Conservation (phyloP, 768 basidiomycete genomes). For the Clitopilus hobsonii region DNA sequence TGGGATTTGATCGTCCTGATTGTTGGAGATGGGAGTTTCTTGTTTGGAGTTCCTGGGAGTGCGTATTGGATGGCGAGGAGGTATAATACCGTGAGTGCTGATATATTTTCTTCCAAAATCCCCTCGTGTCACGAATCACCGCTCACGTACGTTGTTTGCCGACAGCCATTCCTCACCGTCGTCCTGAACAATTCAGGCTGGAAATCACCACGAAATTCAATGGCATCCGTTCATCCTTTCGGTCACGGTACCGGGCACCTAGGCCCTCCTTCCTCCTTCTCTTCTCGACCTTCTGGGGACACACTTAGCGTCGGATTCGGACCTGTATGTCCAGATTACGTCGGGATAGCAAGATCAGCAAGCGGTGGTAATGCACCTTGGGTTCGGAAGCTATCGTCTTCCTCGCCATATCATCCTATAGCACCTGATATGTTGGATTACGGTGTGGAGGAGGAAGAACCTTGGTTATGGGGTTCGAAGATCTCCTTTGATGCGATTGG, state of each 20-base stretch:
- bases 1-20: slow-evolving; percentile 55
- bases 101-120: background rate
- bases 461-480: slow-evolving; percentile 53
- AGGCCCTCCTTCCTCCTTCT: too few relatives aligned
- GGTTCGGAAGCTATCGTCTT: too few relatives aligned
- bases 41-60: slow-evolving; percentile 63
- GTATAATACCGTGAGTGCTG: slow-evolving; percentile 53
- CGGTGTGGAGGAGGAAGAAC: background rate
- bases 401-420: too few relatives aligned
- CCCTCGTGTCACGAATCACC: background rate
- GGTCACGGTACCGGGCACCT: slow-evolving; percentile 43
- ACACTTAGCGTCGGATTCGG: slow-evolving; percentile 63
- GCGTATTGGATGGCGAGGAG: slow-evolving; percentile 71
- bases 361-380: slow-evolving; percentile 48
- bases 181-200: slow-evolving; percentile 72
- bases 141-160: background rate
- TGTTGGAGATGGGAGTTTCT: slow-evolving; percentile 66
- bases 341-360: slow-evolving; percentile 61
- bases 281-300: too few relatives aligned
- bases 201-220: slow-evolving; percentile 62
- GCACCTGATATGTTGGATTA: too few relatives aligned
- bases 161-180: slow-evolving; percentile 65
- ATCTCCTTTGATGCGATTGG: too few relatives aligned
- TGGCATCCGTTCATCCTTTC: slow-evolving; percentile 59
- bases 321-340: slow-evolving; percentile 54